Evolutionary conservation across 2,329 filamentous ascomycete genomes (phyloP).

Genomic region (Epichloe elymi): DNA sequence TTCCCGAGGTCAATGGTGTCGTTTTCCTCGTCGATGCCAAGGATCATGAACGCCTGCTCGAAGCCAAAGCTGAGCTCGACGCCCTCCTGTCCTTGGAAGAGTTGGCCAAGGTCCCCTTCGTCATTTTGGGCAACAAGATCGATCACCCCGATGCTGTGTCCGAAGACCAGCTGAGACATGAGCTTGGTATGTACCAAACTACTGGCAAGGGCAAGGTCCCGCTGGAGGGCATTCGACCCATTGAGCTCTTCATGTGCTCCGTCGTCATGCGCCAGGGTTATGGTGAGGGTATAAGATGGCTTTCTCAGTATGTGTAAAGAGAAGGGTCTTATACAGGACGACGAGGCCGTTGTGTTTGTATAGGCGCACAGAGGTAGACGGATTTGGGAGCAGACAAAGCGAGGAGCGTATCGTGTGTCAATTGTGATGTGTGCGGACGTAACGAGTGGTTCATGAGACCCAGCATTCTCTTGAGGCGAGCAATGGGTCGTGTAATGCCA

Average conservation of each 20-base stretch:
- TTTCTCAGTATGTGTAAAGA: constrained; percentile 76
- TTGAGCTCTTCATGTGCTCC: constrained; percentile 98
- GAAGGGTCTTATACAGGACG: background rate
- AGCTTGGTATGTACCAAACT: constrained; percentile 88
- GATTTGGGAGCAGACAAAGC: background rate
- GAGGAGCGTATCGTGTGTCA: background rate
- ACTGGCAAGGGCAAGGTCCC: constrained; percentile 93
- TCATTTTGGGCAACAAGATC: constrained; percentile 98
- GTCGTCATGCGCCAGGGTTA: constrained; percentile 97
- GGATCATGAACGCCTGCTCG: constrained; percentile 85
- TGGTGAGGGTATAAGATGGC: constrained; percentile 80
- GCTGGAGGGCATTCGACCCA: constrained; percentile 80
- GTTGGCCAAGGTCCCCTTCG: constrained; percentile 85
- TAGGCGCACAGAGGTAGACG: background rate
- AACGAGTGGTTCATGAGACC: constrained; percentile 14
- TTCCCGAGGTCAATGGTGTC: constrained; percentile 90
- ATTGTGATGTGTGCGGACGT: background rate
- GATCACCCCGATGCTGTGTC: constrained; percentile 92
- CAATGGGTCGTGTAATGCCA: constrained; percentile 19
- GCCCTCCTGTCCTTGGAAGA: constrained; percentile 95
- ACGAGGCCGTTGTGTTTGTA: background rate
- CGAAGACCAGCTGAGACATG: constrained; percentile 87
- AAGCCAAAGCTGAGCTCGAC: constrained; percentile 95
- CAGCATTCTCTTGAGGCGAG: constrained; percentile 24
- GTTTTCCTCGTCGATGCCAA: constrained; percentile 97